phyloP scores from a whole-genome alignment of 177 flowering plant genomes.

The Tripterygium wilfordii region DNA sequence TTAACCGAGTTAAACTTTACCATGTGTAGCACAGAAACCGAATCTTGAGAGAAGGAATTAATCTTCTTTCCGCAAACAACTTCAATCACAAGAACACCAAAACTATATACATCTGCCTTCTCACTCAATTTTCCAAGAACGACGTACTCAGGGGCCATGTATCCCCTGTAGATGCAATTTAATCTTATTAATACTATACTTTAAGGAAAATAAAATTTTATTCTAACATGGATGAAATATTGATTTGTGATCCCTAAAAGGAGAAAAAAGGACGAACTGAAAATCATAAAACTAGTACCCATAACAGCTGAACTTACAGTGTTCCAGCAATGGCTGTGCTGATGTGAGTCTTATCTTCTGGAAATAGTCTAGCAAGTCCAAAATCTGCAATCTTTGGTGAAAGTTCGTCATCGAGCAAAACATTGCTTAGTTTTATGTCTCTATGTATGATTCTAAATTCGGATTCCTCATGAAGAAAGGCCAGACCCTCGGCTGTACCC shows the following conservation, averaged over 20 bases:
- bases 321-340: slow-evolving; percentile 84
- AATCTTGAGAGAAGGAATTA: slow-evolving; percentile 25
- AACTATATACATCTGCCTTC: slow-evolving; percentile 81
- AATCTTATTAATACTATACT: background rate
- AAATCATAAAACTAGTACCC: no score
- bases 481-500: slow-evolving; percentile 77
- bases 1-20: slow-evolving; percentile 19
- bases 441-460: slow-evolving; percentile 63
- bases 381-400: slow-evolving; percentile 78
- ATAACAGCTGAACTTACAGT: slow-evolving; percentile 39
- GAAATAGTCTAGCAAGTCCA: slow-evolving; percentile 73
- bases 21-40: slow-evolving; percentile 43
- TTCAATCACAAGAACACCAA: slow-evolving; percentile 69
- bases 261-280: background rate
- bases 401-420: slow-evolving; percentile 62
- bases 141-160: slow-evolving; percentile 75
- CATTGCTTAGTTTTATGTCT: slow-evolving; percentile 69
- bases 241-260: background rate
- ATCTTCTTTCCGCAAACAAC: slow-evolving; percentile 46
- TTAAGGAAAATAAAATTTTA: background rate
- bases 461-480: slow-evolving; percentile 68
- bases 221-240: background rate
- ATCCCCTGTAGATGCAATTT: slow-evolving; percentile 37
- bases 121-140: slow-evolving; percentile 72
- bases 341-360: slow-evolving; percentile 65